Percentiles rank a stretch among this genome's conserved stretches.
These are phyloP conservation scores for Peniophora sp. DNA, from an alignment of 1,284 basidiomycete genomes.

Conservation along the genomic window DNA sequence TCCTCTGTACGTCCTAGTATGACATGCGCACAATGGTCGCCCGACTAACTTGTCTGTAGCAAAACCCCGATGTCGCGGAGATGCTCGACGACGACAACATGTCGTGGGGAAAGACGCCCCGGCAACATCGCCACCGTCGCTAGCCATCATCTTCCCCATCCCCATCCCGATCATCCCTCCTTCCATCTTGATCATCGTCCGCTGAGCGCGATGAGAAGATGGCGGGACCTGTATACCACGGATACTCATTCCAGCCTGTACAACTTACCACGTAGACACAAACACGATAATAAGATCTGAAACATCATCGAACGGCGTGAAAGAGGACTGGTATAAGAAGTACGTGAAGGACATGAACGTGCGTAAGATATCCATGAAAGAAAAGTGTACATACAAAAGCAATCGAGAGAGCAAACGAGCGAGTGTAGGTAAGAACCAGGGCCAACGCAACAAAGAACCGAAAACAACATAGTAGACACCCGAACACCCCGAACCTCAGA, in stretches of 20 bases:
- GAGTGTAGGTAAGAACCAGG: not conserved
- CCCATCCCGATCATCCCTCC: not conserved
- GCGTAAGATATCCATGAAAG: not conserved
- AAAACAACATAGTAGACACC: not conserved
- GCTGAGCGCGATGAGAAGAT: not conserved
- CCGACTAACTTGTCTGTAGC: too few species aligned
- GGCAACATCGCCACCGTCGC: not conserved
- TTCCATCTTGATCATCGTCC: not conserved
- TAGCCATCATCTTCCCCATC: not conserved
- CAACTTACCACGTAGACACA: not conserved
- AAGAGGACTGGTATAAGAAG: not conserved
- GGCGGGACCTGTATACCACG: not conserved
- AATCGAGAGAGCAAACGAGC: not conserved
- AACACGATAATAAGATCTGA: not conserved
- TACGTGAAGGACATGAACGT: not conserved
- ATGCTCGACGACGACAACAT: conserved; percentile 23
- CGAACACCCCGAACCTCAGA: conserved; percentile 16
- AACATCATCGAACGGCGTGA: not conserved
- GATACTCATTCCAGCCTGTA: not conserved
- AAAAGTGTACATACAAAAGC: not conserved
- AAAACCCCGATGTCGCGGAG: conserved; percentile 11
- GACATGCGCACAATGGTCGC: too few species aligned
- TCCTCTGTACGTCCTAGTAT: too few species aligned
- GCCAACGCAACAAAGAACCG: not conserved
- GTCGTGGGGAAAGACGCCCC: conserved; percentile 18